Evolutionary conservation across 768 basidiomycete genomes (phyloP).

Genomic region (Kwoniella pini): DNA sequence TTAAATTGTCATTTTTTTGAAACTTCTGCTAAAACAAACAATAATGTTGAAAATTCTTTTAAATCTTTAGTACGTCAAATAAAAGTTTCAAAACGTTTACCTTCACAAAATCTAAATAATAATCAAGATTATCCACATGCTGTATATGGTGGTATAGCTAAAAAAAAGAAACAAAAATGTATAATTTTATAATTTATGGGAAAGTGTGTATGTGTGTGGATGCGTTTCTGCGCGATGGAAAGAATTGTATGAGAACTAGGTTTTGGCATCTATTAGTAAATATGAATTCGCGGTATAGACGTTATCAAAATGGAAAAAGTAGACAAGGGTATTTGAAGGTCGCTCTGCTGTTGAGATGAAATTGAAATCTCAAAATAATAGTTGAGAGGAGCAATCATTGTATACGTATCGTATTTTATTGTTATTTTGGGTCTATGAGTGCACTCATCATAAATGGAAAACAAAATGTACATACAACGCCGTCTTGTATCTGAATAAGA

Average conservation of each 20-base stretch:
- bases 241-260: neutral
- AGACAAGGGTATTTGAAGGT: too few relatives aligned
- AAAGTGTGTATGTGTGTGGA: neutral
- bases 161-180: constrained; percentile 64
- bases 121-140: constrained; percentile 57
- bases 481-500: too few relatives aligned
- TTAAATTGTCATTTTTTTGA: constrained; percentile 94
- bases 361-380: too few relatives aligned
- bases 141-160: constrained; percentile 57
- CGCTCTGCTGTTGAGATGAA: too few relatives aligned
- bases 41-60: constrained; percentile 88
- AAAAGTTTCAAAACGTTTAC: constrained; percentile 30
- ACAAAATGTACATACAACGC: too few relatives aligned
- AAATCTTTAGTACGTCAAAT: constrained; percentile 68
- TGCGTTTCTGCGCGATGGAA: neutral
- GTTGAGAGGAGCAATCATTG: too few relatives aligned
- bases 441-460: too few relatives aligned
- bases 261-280: too few relatives aligned
- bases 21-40: constrained; percentile 91
- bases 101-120: constrained; percentile 8
- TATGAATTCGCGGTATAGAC: too few relatives aligned
- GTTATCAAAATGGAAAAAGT: too few relatives aligned
- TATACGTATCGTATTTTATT: too few relatives aligned
- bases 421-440: too few relatives aligned
- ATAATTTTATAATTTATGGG: constrained; percentile 32